Evolutionary conservation across 331 rosid species (phyloP).

Genomic region (Malus hybrid): DNA sequence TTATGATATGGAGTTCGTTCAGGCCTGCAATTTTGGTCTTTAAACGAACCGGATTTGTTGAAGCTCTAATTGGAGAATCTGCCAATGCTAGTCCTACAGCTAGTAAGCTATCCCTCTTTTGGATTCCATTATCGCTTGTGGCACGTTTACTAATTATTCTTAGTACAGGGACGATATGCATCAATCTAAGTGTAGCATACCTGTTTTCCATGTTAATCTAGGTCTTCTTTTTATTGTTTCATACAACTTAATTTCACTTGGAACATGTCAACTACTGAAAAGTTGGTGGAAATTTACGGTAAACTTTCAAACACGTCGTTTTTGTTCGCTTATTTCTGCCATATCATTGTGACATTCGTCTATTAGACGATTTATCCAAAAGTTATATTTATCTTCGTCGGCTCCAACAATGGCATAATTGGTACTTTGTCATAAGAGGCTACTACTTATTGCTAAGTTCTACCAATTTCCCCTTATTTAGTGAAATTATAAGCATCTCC

Average conservation of each 20-base stretch:
- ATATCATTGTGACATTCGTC: no score
- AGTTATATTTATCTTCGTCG: no score
- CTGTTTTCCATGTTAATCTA: conserved; percentile 28
- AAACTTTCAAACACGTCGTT: no score
- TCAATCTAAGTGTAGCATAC: conserved; percentile 47
- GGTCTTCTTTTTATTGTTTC: conserved; percentile 25
- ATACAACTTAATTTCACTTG: conserved; percentile 19
- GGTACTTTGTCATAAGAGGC: no score
- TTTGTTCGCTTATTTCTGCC: no score
- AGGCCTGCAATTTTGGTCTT: conserved; percentile 81
- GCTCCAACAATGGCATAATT: no score
- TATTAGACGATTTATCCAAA: no score
- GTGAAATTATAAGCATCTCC: neutral
- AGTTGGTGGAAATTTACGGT: neutral
- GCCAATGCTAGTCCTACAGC: conserved; percentile 9
- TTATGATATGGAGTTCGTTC: conserved; percentile 70
- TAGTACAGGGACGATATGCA: conserved; percentile 31
- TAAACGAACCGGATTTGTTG: conserved; percentile 14
- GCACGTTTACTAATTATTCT: conserved; percentile 23
- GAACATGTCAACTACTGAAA: conserved; percentile 14
- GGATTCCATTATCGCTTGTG: conserved; percentile 17
- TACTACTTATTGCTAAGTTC: neutral
- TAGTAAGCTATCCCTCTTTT: conserved; percentile 15
- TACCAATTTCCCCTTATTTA: neutral
- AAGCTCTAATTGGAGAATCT: conserved; percentile 16